Evolutionary conservation across 495 filamentous ascomycete genomes (phyloP).

Genomic region (Tuber indicum): DNA sequence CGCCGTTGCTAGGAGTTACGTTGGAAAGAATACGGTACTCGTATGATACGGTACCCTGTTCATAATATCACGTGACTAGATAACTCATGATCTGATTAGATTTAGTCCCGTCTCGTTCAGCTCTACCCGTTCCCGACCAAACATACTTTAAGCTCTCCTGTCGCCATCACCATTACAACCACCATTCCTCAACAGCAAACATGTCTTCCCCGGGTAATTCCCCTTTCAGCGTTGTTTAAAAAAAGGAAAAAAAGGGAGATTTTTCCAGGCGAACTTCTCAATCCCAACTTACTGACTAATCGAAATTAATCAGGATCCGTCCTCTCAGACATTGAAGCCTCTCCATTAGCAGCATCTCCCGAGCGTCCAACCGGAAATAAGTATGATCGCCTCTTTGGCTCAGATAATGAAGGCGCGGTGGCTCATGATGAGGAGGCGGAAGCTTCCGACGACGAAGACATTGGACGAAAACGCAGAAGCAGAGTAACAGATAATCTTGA

Average conservation of each 20-base stretch:
- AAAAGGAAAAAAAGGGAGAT: not conserved
- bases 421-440: slow-evolving; percentile 40
- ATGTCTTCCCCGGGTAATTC: slow-evolving; percentile 34
- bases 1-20: slow-evolving; percentile 31
- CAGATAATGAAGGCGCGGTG: slow-evolving; percentile 37
- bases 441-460: slow-evolving; percentile 47
- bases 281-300: not conserved
- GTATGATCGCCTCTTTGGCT: slow-evolving; percentile 41
- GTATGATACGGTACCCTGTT: too few species aligned
- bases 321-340: slow-evolving; percentile 52
- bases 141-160: not conserved
- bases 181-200: slow-evolving; percentile 3
- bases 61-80: too few species aligned
- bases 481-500: slow-evolving; percentile 41
- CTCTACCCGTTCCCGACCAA: not conserved
- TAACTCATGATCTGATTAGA: not conserved
- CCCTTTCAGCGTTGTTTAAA: not conserved
- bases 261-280: not conserved
- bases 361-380: slow-evolving; percentile 40
- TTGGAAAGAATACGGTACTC: not conserved
- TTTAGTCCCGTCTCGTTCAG: not conserved
- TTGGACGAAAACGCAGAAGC: slow-evolving; percentile 51
- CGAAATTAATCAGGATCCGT: slow-evolving; percentile 15
- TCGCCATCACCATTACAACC: not conserved
- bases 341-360: slow-evolving; percentile 23